Percentiles rank a stretch among this genome's conserved stretches.
Evolutionary conservation across 1,284 basidiomycete genomes (phyloP).

Genomic region (Pseudozyma pruni): DNA sequence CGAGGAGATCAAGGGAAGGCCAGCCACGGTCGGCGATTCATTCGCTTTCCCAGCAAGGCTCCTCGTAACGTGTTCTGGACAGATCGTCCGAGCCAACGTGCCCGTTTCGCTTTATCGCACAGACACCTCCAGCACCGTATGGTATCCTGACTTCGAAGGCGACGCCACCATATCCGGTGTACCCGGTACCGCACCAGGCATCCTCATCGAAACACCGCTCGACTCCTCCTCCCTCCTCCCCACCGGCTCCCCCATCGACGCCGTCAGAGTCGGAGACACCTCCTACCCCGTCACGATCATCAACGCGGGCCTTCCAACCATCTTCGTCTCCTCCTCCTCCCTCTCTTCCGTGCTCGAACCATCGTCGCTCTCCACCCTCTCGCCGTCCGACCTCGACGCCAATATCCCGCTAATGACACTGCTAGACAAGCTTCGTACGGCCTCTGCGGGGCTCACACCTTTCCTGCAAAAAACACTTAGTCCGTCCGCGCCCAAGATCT

Average conservation of each 20-base stretch:
- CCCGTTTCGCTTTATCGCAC: slow-evolving; percentile 27
- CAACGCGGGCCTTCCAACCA: slow-evolving; percentile 61
- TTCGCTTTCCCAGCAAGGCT: slow-evolving; percentile 46
- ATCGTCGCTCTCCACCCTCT: neutral
- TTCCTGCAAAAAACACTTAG: slow-evolving; percentile 32
- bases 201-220: slow-evolving; percentile 60
- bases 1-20: neutral
- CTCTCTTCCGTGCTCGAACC: slow-evolving; percentile 30
- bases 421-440: slow-evolving; percentile 51
- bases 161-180: slow-evolving; percentile 62
- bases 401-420: slow-evolving; percentile 38
- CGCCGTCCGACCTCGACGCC: slow-evolving; percentile 50
- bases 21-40: neutral
- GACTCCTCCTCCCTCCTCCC: slow-evolving; percentile 31
- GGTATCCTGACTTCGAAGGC: slow-evolving; percentile 43
- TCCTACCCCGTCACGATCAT: slow-evolving; percentile 50
- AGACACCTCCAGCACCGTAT: neutral
- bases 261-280: slow-evolving; percentile 11
- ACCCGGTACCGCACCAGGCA: slow-evolving; percentile 56
- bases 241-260: slow-evolving; percentile 52
- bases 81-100: slow-evolving; percentile 53
- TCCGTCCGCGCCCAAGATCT: slow-evolving; percentile 64
- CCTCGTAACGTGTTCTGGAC: slow-evolving; percentile 53
- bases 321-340: slow-evolving; percentile 55
- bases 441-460: slow-evolving; percentile 34